Percentiles rank a stretch among this genome's conserved stretches.
Evolutionary conservation across 2,329 filamentous ascomycete genomes (phyloP).

Genomic region (Talaromyces sp.): DNA sequence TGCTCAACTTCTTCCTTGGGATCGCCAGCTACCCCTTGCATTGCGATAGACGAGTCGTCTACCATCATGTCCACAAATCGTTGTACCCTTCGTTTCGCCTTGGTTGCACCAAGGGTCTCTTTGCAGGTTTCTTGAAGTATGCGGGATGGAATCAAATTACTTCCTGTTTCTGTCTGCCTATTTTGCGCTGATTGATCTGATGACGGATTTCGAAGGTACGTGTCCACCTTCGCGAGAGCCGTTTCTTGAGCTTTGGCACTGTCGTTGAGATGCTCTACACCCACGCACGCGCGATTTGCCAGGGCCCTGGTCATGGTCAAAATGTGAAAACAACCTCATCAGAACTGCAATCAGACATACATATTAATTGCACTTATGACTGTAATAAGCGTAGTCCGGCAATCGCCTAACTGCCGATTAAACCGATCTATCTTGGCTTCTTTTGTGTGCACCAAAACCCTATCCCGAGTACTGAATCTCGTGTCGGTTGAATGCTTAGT

Average conservation of each 20-base stretch:
- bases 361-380: neutral
- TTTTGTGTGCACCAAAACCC: neutral
- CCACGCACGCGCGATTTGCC: neutral
- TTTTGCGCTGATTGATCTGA: neutral
- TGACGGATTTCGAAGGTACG: neutral
- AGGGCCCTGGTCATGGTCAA: neutral
- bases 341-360: neutral
- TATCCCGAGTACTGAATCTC: neutral
- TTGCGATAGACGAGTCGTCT: neutral
- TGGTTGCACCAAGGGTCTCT: neutral
- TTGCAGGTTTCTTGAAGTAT: neutral
- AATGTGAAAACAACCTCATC: too few relatives aligned
- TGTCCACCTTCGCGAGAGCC: neutral
- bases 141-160: neutral
- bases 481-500: neutral
- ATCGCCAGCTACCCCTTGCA: neutral
- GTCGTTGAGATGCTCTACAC: neutral
- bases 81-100: neutral
- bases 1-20: neutral
- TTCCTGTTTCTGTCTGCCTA: too few relatives aligned
- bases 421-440: neutral
- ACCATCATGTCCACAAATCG: neutral
- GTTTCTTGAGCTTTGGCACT: neutral
- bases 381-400: neutral
- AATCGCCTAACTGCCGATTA: neutral